Evolutionary conservation across 2,329 filamentous ascomycete genomes (phyloP).

Genomic region (Fusarium nygamai): DNA sequence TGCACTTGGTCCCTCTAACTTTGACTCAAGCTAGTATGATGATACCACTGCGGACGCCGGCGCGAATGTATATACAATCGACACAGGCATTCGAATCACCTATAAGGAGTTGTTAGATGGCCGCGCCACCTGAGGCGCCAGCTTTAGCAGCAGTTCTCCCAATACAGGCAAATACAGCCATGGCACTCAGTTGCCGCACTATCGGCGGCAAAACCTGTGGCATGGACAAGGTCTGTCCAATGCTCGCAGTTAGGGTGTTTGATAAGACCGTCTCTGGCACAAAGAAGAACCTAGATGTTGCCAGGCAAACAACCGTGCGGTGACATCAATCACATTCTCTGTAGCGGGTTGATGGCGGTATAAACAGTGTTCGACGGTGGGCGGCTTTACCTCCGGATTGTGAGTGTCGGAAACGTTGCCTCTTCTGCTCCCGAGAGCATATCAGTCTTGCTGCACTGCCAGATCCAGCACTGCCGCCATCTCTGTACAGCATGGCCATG

Average conservation of each 20-base stretch:
- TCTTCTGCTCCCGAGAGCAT: too few relatives aligned
- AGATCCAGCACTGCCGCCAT: too few relatives aligned
- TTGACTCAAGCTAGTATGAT: slow-evolving; percentile 35
- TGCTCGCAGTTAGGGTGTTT: slow-evolving; percentile 46
- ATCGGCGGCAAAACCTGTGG: slow-evolving; percentile 45
- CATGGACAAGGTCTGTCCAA: slow-evolving; percentile 42
- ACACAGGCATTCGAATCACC: slow-evolving; percentile 53
- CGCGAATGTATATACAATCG: slow-evolving; percentile 53
- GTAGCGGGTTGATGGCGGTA: too few relatives aligned
- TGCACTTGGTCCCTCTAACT: background rate
- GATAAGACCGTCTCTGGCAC: slow-evolving; percentile 10
- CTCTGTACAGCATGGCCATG: too few relatives aligned
- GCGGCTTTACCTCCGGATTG: too few relatives aligned
- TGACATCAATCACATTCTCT: too few relatives aligned
- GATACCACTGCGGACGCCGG: slow-evolving; percentile 37
- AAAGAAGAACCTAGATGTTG: too few relatives aligned
- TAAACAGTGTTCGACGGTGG: too few relatives aligned
- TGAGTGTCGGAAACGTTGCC: too few relatives aligned
- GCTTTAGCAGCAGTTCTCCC: slow-evolving; percentile 38
- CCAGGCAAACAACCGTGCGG: too few relatives aligned
- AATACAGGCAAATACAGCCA: slow-evolving; percentile 44
- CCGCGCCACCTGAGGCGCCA: slow-evolving; percentile 45
- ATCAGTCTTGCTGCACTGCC: too few relatives aligned
- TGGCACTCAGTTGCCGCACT: slow-evolving; percentile 47
- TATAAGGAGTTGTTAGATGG: slow-evolving; percentile 46